Evolutionary conservation across 352 stramenopile species (phyloP), one percentile per base, ranked within the genome.

Genomic region (Blastocystis sp.): DNA sequence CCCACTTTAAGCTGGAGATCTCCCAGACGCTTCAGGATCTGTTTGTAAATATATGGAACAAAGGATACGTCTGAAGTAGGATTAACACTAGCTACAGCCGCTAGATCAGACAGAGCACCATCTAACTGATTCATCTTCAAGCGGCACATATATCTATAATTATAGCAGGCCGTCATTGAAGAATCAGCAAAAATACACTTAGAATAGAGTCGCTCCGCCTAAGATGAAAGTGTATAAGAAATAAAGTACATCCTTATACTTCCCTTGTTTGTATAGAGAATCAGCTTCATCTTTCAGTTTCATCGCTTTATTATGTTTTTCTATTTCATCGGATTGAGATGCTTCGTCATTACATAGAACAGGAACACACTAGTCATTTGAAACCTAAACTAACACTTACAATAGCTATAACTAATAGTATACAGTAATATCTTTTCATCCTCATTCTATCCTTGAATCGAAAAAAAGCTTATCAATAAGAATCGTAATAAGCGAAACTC

Each of bases 151-250:
- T 87, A 87, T 34, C 76, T 18, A 26, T 18, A 56, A 34, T 87
- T 69, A 41, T 87, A 87, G 45, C 76, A 87, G 7, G 45, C 30
- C 8, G 43, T 55, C 8, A 54, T 8, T 20, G 55, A 54, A 34
- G 16, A 54, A 34, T 87, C 76, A n/a, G 63, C 16, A 34, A 55
- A 87, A 66, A 87, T 87, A 18, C 76, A 87, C 45, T 87, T 87
- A 24, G 76, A 87, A 87, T 87, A 87, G 39, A 87, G 24, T n/a
- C 47, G 13, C 41, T 87, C 76, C 13, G 76, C 76, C 63, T 87
- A 56, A n/a, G 30, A 8, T 37, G 34, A 18, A 79, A 26, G 18
- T 13, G 18, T 11, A 9, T 30, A 63, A 20, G 11, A 20, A 43
- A 34, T 11, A 76, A 37, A 30, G 16, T 43, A 79, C 68, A 18